These are phyloP conservation scores for Sanguinoderma infundibulare DNA, from an alignment of 1,284 basidiomycete species.

Conservation along the genomic window DNA sequence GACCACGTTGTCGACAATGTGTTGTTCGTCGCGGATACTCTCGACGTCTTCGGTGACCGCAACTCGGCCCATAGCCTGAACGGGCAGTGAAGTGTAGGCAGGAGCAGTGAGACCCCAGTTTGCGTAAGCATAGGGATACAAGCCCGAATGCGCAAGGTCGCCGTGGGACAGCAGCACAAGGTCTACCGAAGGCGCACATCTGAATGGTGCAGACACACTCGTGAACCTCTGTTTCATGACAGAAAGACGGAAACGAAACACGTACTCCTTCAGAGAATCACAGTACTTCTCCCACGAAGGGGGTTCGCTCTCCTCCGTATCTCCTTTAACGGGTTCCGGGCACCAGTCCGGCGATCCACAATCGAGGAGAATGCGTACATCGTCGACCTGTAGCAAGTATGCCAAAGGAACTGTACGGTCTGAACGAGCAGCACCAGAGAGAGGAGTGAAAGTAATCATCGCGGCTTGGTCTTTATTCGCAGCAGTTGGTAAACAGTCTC, in stretches of 20 bases:
- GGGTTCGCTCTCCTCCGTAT: constrained; percentile 40
- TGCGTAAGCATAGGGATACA: constrained; percentile 91
- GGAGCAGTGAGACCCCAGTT: constrained; percentile 90
- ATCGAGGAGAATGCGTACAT: constrained; percentile 92
- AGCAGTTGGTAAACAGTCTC: neutral
- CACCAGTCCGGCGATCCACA: constrained; percentile 91
- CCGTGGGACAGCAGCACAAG: constrained; percentile 94
- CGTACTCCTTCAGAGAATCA: constrained; percentile 66
- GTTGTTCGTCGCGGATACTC: constrained; percentile 77
- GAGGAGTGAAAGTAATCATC: constrained; percentile 94
- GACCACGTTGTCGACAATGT: constrained; percentile 43
- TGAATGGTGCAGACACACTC: constrained; percentile 33
- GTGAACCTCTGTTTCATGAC: neutral
- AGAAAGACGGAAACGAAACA: constrained; percentile 21
- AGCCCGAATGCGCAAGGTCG: constrained; percentile 85
- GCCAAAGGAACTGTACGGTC: constrained; percentile 68
- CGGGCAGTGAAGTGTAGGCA: constrained; percentile 95
- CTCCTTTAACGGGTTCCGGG: constrained; percentile 53
- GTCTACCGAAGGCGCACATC: constrained; percentile 77
- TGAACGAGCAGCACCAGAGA: constrained; percentile 81
- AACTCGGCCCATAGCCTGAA: constrained; percentile 95
- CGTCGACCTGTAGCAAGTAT: constrained; percentile 94
- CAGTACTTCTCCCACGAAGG: constrained; percentile 68
- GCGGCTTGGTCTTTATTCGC: neutral
- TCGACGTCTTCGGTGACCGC: constrained; percentile 87